Conservation (phyloP, 208 protist genomes). For the Hexamita inflata region DNA sequence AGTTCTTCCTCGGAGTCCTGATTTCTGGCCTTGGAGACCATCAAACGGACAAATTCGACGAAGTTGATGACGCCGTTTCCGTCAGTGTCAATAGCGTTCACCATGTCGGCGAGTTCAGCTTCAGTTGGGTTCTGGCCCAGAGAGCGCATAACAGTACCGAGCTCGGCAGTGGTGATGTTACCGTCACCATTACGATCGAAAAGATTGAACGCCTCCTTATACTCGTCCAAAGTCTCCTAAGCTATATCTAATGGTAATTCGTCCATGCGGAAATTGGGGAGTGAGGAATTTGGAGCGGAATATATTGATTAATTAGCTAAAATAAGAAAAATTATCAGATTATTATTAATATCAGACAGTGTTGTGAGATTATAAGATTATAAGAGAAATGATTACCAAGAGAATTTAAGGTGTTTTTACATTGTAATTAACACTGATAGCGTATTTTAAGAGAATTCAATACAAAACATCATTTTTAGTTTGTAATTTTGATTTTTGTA, state of each 20-base stretch:
- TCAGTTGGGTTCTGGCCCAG: slow-evolving; percentile 81
- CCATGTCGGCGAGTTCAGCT: slow-evolving; percentile 49
- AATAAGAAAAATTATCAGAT: too few relatives aligned
- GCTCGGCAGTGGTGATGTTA: slow-evolving; percentile 77
- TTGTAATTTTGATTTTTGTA: too few relatives aligned
- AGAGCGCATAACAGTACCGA: slow-evolving; percentile 91
- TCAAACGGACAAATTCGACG: slow-evolving; percentile 48
- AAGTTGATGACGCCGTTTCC: slow-evolving; percentile 50
- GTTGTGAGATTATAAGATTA: too few relatives aligned
- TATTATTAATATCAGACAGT: too few relatives aligned
- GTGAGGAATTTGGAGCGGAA: too few relatives aligned
- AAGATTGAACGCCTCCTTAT: slow-evolving; percentile 94
- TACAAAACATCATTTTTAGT: too few relatives aligned
- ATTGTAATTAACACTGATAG: too few relatives aligned
- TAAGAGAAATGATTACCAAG: too few relatives aligned
- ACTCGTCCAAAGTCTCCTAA: slow-evolving; percentile 87
- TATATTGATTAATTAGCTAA: too few relatives aligned
- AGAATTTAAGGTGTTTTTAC: too few relatives aligned
- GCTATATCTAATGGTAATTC: slow-evolving; percentile 56
- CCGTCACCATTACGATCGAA: slow-evolving; percentile 95
- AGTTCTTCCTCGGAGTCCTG: slow-evolving; percentile 70
- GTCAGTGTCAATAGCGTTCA: slow-evolving; percentile 46
- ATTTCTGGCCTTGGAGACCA: slow-evolving; percentile 47
- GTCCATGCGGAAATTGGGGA: too few relatives aligned
- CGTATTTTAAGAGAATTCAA: too few relatives aligned